Conservation (phyloP, 2,329 filamentous ascomycete genomes). For the Blumeriella jaapii region DNA sequence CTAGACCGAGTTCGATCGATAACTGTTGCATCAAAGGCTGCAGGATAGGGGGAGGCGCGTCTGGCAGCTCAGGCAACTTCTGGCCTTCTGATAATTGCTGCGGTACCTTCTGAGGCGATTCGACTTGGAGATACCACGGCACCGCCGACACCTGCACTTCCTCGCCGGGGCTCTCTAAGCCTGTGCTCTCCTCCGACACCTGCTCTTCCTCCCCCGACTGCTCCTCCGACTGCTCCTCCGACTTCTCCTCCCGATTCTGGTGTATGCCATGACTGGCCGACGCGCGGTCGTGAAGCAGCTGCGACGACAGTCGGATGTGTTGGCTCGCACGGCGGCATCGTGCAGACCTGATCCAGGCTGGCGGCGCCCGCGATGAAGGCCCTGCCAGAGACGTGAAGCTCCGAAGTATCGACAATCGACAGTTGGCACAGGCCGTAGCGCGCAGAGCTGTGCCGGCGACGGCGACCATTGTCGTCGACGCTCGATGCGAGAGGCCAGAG, state of each 20-base stretch:
- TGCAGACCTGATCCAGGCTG: conserved; percentile 4
- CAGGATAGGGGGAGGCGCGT: conserved; percentile 57
- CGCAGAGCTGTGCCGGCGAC: conserved; percentile 21
- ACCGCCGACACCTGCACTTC: conserved; percentile 25
- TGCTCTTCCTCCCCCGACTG: background rate
- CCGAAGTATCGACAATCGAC: conserved; percentile 22
- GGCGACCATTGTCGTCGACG: conserved; percentile 22
- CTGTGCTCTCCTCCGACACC: conserved; percentile 11
- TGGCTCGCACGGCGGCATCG: conserved; percentile 1
- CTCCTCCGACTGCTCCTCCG: conserved; percentile 2
- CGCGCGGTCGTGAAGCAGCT: conserved; percentile 3
- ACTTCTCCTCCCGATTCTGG: background rate
- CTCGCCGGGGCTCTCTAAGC: too few relatives aligned
- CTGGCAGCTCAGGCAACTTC: conserved; percentile 44
- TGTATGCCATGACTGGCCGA: background rate
- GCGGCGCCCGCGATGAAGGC: conserved; percentile 14
- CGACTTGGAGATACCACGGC: conserved; percentile 82
- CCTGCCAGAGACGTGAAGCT: conserved; percentile 20
- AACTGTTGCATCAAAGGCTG: conserved; percentile 63
- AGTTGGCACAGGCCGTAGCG: conserved; percentile 24
- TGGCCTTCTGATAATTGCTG: conserved; percentile 40
- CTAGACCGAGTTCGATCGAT: conserved; percentile 75
- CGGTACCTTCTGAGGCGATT: conserved; percentile 31
- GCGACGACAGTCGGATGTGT: conserved; percentile 13
- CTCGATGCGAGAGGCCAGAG: too few relatives aligned